Base-by-base conservation (phyloP, 768 basidiomycete species). In the Pholiota molesta region DNA sequence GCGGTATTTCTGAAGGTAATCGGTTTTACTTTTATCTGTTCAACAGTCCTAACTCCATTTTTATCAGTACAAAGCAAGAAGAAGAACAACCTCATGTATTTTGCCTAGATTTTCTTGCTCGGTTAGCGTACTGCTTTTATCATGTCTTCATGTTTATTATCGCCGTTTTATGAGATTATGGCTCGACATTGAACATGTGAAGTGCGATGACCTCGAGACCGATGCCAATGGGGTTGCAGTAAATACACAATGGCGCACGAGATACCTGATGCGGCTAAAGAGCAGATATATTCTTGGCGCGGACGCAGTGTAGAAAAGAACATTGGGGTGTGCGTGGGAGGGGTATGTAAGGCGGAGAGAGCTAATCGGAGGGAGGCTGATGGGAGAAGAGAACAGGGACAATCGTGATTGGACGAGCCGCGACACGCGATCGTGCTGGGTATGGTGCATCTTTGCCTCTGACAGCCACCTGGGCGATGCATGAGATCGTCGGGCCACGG, bases 61-160 rank as follows among this genome's bases (percentile, higher is more conserved):
- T 68, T 66, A 73, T 55, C 76, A 98, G 90, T 99, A 60, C 97
- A 99, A 85, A 94, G 94, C 77, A 96, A 98, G 89, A 99, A 99
- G 88, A 99, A 99, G 87, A 99, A 99, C 72, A 90, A 94, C 71
- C 88, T 98, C 72, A 88, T 94, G 86, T 95, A 95, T 79, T 95
- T 94, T 75, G 93, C 92, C 53, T 95, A 90, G 64, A 57, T 59
- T 57, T 40, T 56, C 57, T 65, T 51, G 33, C 3, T 64, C 16
- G 21, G 44, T 45, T 37, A 21, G 39, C 47, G 62, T 51, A 62
- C 39, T 44, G 21, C 23, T 59, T 26, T 56, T 47, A 35, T 37
- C 29, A 63, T 59, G 54, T 59, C 21, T 39, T 53, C 53, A 13
- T 39, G 14, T 3, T n/a, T 37, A 33, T 57, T 57, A 13, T 13